Evolutionary conservation across 345 rosid species (phyloP), one percentile per base, ranked within the genome.

Genomic region (Cardamine resedifolia): DNA sequence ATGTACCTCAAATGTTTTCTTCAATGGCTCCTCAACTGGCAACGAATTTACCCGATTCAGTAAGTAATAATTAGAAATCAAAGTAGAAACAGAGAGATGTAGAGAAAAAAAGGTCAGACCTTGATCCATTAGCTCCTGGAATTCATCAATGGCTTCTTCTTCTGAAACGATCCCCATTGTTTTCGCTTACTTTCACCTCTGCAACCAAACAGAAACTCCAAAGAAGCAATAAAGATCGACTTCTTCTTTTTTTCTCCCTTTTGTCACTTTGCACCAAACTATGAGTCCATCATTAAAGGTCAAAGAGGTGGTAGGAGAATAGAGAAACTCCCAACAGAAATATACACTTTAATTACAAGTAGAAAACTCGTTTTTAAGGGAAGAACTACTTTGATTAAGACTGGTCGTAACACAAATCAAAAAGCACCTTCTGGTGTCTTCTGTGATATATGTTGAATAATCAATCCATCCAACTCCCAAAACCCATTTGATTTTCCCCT

Each of bases 81-180:
- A 51, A 63, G 27, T 23, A 58, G 24, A 52, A 75, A 79, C 76
- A 36, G 62, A 68, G 45, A 44, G 50, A 72, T 11, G 27, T 16
- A 60, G 65, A 63, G 26, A 65, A 62, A 78, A 23, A 80, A 47
- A 70, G 64, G 81, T 79, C 82, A 84, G 69, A 93, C 98, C 86
- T 68, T 84, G 74, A 79, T 85, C 88, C 81, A 90, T 78, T 20
- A 87, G 82, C 58, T 87, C 75, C 76, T 78, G 85, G 49, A 90
- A 82, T 64, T 86, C 87, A 83, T 82, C 81, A 80, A 89, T 81
- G 57, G 84, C 88, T 71, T 87, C 91, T 71, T 87, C 91, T 71
- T 87, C 86, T 79, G 86, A 74, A 66, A 77, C 83, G 66, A 73
- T 64, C 72, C 81, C 91, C 92, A 87, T 85, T 55, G 58, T 11